These are phyloP conservation scores for Myrmaecium sp. DNA, from an alignment of 2,329 filamentous ascomycete genomes.

Conservation along the genomic window DNA sequence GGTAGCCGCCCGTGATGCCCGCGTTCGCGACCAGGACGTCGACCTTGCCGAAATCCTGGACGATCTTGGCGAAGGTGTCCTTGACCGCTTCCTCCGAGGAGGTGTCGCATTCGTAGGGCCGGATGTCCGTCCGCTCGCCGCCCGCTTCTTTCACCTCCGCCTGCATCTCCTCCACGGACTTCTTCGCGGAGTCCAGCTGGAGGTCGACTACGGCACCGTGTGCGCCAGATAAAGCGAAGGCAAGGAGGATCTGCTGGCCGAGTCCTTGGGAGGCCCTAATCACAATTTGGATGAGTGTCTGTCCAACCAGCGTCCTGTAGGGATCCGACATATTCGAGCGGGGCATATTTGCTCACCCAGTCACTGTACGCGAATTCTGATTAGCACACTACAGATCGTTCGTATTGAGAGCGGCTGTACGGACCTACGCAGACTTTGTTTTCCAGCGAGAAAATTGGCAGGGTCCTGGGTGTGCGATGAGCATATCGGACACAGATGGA, in stretches of 20 bases:
- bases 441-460: too few relatives aligned
- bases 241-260: slow-evolving; percentile 15
- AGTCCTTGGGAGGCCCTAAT: slow-evolving; percentile 15
- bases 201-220: slow-evolving; percentile 18
- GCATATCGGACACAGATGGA: too few relatives aligned
- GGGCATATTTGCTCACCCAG: too few relatives aligned
- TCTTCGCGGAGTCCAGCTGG: slow-evolving; percentile 4
- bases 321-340: too few relatives aligned
- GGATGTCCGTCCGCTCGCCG: slow-evolving; percentile 14
- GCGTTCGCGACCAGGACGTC: slow-evolving; percentile 25
- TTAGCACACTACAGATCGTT: too few relatives aligned
- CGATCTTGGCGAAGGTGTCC: slow-evolving; percentile 16
- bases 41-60: slow-evolving; percentile 18
- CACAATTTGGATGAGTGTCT: too few relatives aligned
- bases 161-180: slow-evolving; percentile 1
- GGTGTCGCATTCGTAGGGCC: slow-evolving; percentile 23
- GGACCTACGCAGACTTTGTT: too few relatives aligned
- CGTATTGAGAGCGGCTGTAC: too few relatives aligned
- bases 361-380: too few relatives aligned
- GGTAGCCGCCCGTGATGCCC: slow-evolving; percentile 20
- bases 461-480: too few relatives aligned
- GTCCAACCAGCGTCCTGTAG: too few relatives aligned
- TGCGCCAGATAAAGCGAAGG: slow-evolving; percentile 14
- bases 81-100: slow-evolving; percentile 20
- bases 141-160: background rate